These are phyloP conservation scores for Ustilago shanxiensis DNA, from an alignment of 1,284 basidiomycete species.

Conservation along the genomic window DNA sequence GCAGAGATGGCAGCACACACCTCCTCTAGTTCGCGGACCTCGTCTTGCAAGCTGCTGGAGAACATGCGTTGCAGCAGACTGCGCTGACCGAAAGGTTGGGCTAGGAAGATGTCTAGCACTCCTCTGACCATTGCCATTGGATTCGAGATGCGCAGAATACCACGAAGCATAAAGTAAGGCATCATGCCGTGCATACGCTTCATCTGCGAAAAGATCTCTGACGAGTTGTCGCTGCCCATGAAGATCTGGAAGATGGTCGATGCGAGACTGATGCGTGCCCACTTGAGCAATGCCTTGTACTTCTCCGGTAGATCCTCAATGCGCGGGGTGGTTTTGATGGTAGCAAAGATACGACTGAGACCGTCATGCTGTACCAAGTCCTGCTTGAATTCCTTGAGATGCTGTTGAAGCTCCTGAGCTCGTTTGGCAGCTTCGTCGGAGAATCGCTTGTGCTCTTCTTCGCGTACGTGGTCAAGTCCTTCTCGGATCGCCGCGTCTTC, in stretches of 20 bases:
- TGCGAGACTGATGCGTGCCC: slow-evolving; percentile 88
- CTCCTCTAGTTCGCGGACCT: slow-evolving; percentile 83
- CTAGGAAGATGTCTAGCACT: slow-evolving; percentile 94
- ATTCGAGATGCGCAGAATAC: slow-evolving; percentile 91
- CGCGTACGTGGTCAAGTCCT: slow-evolving; percentile 88
- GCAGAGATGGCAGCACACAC: slow-evolving; percentile 87
- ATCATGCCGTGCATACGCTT: slow-evolving; percentile 95
- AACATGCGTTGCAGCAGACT: slow-evolving; percentile 89
- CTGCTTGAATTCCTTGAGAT: slow-evolving; percentile 88
- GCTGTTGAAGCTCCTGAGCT: slow-evolving; percentile 86
- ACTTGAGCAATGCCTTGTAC: slow-evolving; percentile 90
- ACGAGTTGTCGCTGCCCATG: slow-evolving; percentile 91
- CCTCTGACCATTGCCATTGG: slow-evolving; percentile 95
- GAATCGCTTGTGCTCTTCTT: slow-evolving; percentile 88
- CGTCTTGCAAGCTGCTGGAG: slow-evolving; percentile 88
- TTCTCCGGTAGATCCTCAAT: slow-evolving; percentile 84
- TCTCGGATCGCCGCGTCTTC: slow-evolving; percentile 84
- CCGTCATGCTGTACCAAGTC: slow-evolving; percentile 83
- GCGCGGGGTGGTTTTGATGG: slow-evolving; percentile 84
- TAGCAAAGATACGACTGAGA: slow-evolving; percentile 85
- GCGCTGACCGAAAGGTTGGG: slow-evolving; percentile 93
- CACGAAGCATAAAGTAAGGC: slow-evolving; percentile 97
- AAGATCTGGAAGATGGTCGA: slow-evolving; percentile 96
- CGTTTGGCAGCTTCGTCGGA: slow-evolving; percentile 85
- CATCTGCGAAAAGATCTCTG: slow-evolving; percentile 85